Evolutionary conservation across 2,329 filamentous ascomycete species (phyloP), one percentile per base, ranked within the genome.

Genomic region (Penicillium nordicum): DNA sequence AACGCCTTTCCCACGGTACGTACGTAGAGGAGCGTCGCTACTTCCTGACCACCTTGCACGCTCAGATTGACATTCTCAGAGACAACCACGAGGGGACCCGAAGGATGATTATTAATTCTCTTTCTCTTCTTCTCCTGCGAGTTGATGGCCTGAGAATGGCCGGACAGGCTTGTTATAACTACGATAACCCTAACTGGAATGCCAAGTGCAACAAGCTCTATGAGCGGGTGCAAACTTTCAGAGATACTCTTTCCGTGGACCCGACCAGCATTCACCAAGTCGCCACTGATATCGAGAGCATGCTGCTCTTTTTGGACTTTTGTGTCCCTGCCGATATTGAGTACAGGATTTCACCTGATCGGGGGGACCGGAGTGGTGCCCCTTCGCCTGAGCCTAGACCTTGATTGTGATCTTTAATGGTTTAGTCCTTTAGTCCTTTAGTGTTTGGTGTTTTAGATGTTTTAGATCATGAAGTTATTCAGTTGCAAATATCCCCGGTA

Each of bases 301-400:
- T 44, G 25, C 18, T 45, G 34, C 10, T 52, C 11, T 41, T 52
- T 32, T n/a, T 51, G 25, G 12, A 38, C 7, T 38, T 50, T 18
- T 25, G 38, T 34, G 27, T 44, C 16, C 32, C 40, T 21, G 8
- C 16, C 5, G 14, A 40, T 25, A 6, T 32, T 5, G 9, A 51
- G 16, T 27, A 34, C 5, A 25, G 11, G 4, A 16, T 48, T 48
- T 2, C 5, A 8, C 43, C 43, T 4, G 36, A 9, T 25, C 41
- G 53, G 23, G 34, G 47, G 4, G 41, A 55, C 10, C 53, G 53
- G 5, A 55, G 53, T 52, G 53, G 41, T 46, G 53, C 53, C 16
- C 53, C 48, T 7, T 55, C 53, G 2, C 53, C 53, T n/a, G 53
- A 55, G 10, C 45, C 52, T 36, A 30, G 27, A n/a, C 14, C 21